These are phyloP conservation scores for Malus hybrid DNA, from an alignment of 331 rosid species.

Conservation along the genomic window DNA sequence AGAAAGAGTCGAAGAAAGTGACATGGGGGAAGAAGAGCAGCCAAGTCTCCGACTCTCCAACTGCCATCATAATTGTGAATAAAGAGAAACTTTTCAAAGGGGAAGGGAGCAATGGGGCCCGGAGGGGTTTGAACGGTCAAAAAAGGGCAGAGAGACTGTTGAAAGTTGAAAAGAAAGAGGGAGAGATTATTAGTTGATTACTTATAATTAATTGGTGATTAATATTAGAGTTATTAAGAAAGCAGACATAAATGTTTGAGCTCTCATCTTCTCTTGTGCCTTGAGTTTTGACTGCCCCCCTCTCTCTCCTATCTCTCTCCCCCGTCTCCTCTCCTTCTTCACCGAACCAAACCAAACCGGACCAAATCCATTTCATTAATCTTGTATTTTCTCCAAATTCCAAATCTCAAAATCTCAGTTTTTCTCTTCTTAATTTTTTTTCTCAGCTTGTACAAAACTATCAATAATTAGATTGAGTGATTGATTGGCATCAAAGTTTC, in stretches of 20 bases:
- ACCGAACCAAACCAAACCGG: background rate
- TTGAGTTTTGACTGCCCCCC: background rate
- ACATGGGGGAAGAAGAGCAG: background rate
- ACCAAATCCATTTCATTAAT: background rate
- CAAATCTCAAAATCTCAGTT: slow-evolving; percentile 5
- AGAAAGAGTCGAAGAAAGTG: background rate
- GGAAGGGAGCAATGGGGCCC: background rate
- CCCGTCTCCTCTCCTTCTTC: background rate
- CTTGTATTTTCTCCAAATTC: background rate
- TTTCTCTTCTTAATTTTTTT: background rate
- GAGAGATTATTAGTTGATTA: background rate
- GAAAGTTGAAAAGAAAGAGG: slow-evolving; percentile 6
- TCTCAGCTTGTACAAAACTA: background rate
- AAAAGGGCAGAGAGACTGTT: slow-evolving; percentile 11
- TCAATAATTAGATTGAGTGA: background rate
- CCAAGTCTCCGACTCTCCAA: background rate
- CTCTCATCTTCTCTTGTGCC: background rate
- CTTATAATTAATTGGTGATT: background rate
- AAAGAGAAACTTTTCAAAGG: background rate
- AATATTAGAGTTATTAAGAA: background rate
- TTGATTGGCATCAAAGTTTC: background rate
- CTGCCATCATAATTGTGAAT: background rate
- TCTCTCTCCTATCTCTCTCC: background rate
- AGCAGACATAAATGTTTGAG: background rate
- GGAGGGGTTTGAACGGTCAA: slow-evolving; percentile 50